Percentiles rank a stretch among this genome's conserved stretches.
These are phyloP conservation scores for Taiozyma onychis DNA, from an alignment of 1,139 yeast genomes.

Conservation along the genomic window DNA sequence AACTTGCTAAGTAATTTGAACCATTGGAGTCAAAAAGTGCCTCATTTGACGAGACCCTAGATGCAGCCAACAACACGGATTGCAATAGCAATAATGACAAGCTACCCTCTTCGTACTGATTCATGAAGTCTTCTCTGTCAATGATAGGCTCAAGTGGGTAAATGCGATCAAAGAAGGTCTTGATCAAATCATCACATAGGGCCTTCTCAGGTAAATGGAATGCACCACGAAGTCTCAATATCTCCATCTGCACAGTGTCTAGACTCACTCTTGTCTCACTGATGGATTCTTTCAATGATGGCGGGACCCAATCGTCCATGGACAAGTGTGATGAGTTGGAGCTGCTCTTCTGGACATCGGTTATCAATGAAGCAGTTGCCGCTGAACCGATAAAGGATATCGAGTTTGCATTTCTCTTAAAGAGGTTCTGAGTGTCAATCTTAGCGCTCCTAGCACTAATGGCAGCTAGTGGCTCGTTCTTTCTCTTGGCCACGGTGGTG, in stretches of 20 bases:
- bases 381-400: conserved; percentile 20
- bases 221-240: conserved; percentile 65
- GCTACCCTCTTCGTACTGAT: conserved; percentile 51
- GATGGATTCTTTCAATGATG: conserved; percentile 29
- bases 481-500: conserved; percentile 5
- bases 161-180: conserved; percentile 58
- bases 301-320: conserved; percentile 26
- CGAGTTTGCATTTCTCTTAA: conserved; percentile 13
- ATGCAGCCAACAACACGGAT: conserved; percentile 65
- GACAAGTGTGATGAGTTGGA: conserved; percentile 28
- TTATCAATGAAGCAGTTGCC: conserved; percentile 26
- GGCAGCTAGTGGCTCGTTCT: conserved; percentile 22
- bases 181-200: conserved; percentile 56
- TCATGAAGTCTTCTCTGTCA: conserved; percentile 58
- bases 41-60: conserved; percentile 56
- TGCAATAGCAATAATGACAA: conserved; percentile 68
- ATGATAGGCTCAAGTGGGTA: conserved; percentile 73
- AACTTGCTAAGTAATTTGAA: conserved; percentile 50
- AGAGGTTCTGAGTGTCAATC: conserved; percentile 18
- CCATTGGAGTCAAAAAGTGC: conserved; percentile 52
- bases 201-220: conserved; percentile 61
- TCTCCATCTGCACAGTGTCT: conserved; percentile 65
- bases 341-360: conserved; percentile 19
- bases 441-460: conserved; percentile 23
- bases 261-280: conserved; percentile 19